Percentiles rank a stretch among this genome's conserved stretches.
phyloP scores from a whole-genome alignment of 2,329 filamentous ascomycete genomes.

The Biscogniauxia mediterranea region DNA sequence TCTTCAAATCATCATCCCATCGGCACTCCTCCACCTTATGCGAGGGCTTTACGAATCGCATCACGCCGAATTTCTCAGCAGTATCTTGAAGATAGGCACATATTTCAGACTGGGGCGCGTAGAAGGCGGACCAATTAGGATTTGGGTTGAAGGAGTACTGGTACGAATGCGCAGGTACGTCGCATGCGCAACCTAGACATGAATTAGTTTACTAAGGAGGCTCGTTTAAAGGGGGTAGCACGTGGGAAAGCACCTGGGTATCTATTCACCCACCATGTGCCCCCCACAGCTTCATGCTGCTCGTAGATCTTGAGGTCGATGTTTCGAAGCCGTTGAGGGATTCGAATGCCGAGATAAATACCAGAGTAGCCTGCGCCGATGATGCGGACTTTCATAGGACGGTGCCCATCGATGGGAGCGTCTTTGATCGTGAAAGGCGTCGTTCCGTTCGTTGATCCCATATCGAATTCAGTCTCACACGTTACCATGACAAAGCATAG shows the following conservation, averaged over 20 bases:
- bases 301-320: conserved; percentile 35
- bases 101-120: conserved; percentile 49
- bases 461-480: neutral
- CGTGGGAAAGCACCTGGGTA: conserved; percentile 31
- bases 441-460: neutral
- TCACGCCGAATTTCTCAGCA: conserved; percentile 45
- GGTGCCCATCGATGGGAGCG: conserved; percentile 30
- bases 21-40: conserved; percentile 41
- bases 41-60: conserved; percentile 44
- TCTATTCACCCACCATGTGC: conserved; percentile 39
- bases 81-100: conserved; percentile 47
- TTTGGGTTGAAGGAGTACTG: conserved; percentile 57
- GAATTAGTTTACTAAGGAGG: conserved; percentile 6
- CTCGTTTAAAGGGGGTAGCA: neutral
- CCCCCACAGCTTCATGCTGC: conserved; percentile 34
- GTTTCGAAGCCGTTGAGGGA: conserved; percentile 35
- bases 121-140: conserved; percentile 52
- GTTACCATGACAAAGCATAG: neutral
- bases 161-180: conserved; percentile 49
- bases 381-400: conserved; percentile 35
- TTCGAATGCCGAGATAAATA: conserved; percentile 34
- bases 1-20: conserved; percentile 40
- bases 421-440: conserved; percentile 24
- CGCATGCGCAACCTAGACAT: conserved; percentile 30
- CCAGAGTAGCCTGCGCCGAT: conserved; percentile 37